A percentile compares a stretch with the other conserved stretches of the same genome.
phyloP scores from a whole-genome alignment of 805 yeast species.

The Ogataea populi-albae region DNA sequence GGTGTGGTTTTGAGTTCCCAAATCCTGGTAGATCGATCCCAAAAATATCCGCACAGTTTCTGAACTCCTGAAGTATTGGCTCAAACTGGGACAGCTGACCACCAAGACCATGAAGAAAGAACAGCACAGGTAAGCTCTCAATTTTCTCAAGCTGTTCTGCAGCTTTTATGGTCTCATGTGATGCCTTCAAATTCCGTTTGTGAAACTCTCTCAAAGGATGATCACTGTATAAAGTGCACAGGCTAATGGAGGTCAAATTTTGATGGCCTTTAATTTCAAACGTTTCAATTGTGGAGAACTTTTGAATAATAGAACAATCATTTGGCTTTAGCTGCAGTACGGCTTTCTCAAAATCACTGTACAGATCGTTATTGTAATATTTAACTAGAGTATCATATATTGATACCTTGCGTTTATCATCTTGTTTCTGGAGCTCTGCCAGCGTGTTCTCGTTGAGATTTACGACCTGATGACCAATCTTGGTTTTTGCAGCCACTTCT shows the following conservation, averaged over 20 bases:
- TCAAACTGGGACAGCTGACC: constrained; percentile 88
- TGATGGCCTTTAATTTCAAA: constrained; percentile 32
- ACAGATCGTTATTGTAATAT: constrained; percentile 16
- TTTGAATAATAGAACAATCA: constrained; percentile 53
- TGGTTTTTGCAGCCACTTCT: too few species aligned
- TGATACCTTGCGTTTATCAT: constrained; percentile 8
- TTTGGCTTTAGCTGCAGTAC: constrained; percentile 46
- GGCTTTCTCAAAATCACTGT: constrained; percentile 39
- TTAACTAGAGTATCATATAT: constrained; percentile 9
- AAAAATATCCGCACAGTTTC: constrained; percentile 60
- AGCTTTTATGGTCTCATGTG: too few species aligned
- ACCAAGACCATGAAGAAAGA: constrained; percentile 85
- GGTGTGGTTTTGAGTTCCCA: constrained; percentile 49
- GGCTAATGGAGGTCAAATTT: constrained; percentile 31
- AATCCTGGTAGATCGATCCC: constrained; percentile 88
- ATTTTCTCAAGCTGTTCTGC: constrained; percentile 34
- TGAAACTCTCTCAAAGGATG: constrained; percentile 46
- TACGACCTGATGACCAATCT: too few species aligned
- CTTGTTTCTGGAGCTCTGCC: constrained; percentile 18
- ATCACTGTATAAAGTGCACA: constrained; percentile 45
- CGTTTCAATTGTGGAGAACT: constrained; percentile 41
- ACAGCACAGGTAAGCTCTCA: constrained; percentile 52
- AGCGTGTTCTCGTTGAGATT: constrained; percentile 17
- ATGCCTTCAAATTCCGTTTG: constrained; percentile 22
- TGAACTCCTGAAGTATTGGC: constrained; percentile 59